Evolutionary conservation across 2,329 filamentous ascomycete species (phyloP).

Genomic region (Bipolaris bicolor): DNA sequence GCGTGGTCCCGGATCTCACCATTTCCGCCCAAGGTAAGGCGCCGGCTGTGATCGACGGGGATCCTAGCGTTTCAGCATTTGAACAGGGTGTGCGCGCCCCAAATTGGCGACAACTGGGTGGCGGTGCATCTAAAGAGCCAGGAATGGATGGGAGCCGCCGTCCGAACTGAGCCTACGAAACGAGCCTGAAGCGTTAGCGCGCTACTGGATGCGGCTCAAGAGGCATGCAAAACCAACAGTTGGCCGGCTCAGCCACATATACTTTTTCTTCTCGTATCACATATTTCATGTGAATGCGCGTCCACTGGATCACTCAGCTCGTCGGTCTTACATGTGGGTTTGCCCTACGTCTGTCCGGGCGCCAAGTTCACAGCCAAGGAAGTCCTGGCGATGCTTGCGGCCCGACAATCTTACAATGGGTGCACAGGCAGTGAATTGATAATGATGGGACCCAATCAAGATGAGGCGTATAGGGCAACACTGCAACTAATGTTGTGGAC

Average conservation of each 20-base stretch:
- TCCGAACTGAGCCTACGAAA: constrained; percentile 19
- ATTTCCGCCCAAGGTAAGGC: constrained; percentile 6
- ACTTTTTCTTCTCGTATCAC: neutral
- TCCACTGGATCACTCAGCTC: neutral
- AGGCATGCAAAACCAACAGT: constrained; percentile 22
- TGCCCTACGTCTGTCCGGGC: neutral
- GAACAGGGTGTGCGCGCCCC: constrained; percentile 5
- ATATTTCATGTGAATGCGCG: neutral
- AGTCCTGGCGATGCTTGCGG: neutral
- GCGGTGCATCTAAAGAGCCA: neutral
- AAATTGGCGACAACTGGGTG: constrained; percentile 3
- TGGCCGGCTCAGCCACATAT: neutral
- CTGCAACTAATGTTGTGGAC: neutral
- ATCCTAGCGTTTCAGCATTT: constrained; percentile 12
- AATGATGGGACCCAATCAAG: neutral
- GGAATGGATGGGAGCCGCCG: constrained; percentile 14
- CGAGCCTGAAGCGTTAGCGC: constrained; percentile 13
- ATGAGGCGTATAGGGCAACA: neutral
- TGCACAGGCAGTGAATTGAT: neutral
- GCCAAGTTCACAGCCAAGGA: neutral
- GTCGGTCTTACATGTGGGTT: neutral
- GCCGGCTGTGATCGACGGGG: neutral
- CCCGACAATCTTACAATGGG: neutral
- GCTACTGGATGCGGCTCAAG: constrained; percentile 20
- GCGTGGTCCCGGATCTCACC: constrained; percentile 7